Conservation (phyloP, 108 stramenopile species). For the Pseudonitzschia multiseries region DNA sequence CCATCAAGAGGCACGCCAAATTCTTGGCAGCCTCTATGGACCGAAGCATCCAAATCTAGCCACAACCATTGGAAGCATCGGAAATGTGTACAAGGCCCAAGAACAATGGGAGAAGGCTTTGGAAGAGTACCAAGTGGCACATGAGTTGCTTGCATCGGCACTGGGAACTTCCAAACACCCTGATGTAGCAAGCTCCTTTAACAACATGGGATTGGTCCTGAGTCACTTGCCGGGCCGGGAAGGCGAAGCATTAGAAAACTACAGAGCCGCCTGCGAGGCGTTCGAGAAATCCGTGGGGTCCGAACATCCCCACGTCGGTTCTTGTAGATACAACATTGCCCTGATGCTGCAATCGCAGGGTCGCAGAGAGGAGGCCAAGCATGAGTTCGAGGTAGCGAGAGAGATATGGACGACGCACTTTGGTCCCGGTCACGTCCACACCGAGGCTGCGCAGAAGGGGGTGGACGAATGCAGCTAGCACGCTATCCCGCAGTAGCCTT, state of each 20-base stretch:
- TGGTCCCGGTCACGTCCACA: slow-evolving; percentile 25
- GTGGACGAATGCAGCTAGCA: slow-evolving; percentile 24
- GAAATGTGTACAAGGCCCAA: slow-evolving; percentile 16
- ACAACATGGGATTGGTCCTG: slow-evolving; percentile 30
- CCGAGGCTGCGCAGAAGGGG: slow-evolving; percentile 13
- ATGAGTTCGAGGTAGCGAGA: slow-evolving; percentile 20
- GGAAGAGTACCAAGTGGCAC: slow-evolving; percentile 20
- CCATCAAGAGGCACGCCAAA: slow-evolving; percentile 12
- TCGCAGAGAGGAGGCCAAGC: neutral
- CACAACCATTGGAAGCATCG: slow-evolving; percentile 29
- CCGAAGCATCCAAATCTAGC: slow-evolving; percentile 24
- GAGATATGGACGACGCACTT: slow-evolving; percentile 17
- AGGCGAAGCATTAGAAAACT: slow-evolving; percentile 25
- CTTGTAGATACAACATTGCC: slow-evolving; percentile 32
- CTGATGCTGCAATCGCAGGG: slow-evolving; percentile 20
- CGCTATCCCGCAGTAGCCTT: neutral
- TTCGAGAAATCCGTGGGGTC: slow-evolving; percentile 22
- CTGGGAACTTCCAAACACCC: slow-evolving; percentile 22
- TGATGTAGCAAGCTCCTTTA: slow-evolving; percentile 27
- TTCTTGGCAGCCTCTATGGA: slow-evolving; percentile 19
- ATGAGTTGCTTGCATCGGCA: slow-evolving; percentile 16
- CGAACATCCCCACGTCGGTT: slow-evolving; percentile 27
- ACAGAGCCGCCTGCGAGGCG: slow-evolving; percentile 18
- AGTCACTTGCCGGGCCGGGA: slow-evolving; percentile 11
- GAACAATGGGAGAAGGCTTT: slow-evolving; percentile 27